Evolutionary conservation across 371 early-diverging fungal genomes (phyloP), one percentile per base, ranked within the genome.

Genomic region (Nematocida minor): DNA sequence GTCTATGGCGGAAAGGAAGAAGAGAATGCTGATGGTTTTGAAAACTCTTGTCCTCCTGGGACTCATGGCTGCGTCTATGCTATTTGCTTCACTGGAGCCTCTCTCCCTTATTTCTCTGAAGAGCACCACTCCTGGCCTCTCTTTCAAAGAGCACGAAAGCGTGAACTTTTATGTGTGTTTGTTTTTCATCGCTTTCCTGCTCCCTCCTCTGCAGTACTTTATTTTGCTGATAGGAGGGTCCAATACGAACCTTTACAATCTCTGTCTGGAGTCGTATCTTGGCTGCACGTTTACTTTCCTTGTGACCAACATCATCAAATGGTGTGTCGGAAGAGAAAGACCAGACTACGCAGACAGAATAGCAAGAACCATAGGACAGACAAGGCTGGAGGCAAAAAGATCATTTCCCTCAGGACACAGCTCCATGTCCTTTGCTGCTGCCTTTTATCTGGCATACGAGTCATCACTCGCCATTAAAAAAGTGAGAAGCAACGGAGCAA

Each of bases 331-430:
- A 0, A 74, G 66, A 16, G 54, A 74, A 34, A 49, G 77, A 34
- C 77, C 77, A n/a, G 77, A 74, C 38, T 74, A 74, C 40, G 2
- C 11, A 0, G 41, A 41, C 20, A 42, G 77, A 53, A 20, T 62
- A 42, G 9, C 14, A 29, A 18, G 29, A 34, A 70, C 18, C 40
- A 46, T 6, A 25, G 66, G 3, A 9, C 40, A 2, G 1, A 29
- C n/a, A 18, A n/a, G 14, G 31, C 22, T 64, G 14, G 77, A 74
- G 22, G 77, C 47, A 22, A 40, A 46, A 25, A 62, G 77, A 34
- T 47, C 48, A 9, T 74, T 74, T 66, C 77, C 77, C 27, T 74
- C 77, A 48, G 77, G 77, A 41, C 77, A 74, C 32, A 66, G 66
- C 49, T 20, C 66, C 0, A 22, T 66, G 14, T 1, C 53, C 4